These are phyloP conservation scores for Abrus precatorius DNA, from an alignment of 306 rosid species.

Conservation along the genomic window DNA sequence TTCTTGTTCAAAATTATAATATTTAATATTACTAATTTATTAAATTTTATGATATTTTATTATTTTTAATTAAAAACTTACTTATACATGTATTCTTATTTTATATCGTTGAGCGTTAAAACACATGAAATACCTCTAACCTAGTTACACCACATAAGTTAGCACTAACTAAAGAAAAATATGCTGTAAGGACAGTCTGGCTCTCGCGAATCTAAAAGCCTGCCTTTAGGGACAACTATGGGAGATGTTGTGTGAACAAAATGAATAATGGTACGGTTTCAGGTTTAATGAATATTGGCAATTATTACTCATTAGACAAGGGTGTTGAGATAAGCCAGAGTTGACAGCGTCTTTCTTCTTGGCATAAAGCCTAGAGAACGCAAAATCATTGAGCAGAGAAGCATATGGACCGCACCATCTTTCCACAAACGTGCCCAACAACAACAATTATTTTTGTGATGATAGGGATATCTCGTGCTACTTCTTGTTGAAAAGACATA, in stretches of 20 bases:
- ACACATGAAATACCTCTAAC: neutral
- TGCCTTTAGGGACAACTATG: conserved; percentile 29
- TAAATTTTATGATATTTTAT: too few species aligned
- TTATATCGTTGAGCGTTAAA: neutral
- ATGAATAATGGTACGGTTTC: conserved; percentile 6
- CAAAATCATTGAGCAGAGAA: conserved; percentile 38
- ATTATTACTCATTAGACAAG: conserved; percentile 36
- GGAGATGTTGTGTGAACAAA: neutral
- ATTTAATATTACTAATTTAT: too few species aligned
- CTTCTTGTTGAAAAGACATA: conserved; percentile 58
- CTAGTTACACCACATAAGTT: neutral
- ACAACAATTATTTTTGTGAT: conserved; percentile 36
- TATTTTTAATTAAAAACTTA: too few species aligned
- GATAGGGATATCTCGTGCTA: conserved; percentile 48
- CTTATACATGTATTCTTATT: too few species aligned
- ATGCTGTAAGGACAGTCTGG: conserved; percentile 22
- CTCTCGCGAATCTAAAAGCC: conserved; percentile 33
- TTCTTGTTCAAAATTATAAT: too few species aligned
- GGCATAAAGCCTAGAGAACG: conserved; percentile 44
- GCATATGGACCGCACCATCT: conserved; percentile 63
- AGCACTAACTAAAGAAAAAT: neutral
- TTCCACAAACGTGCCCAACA: conserved; percentile 51
- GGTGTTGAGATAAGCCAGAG: conserved; percentile 48
- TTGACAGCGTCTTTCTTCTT: conserved; percentile 47
- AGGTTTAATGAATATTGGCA: conserved; percentile 36